Base-by-base conservation (phyloP, 2,329 filamentous ascomycete genomes). In the Proliferodiscus dingleyae region DNA sequence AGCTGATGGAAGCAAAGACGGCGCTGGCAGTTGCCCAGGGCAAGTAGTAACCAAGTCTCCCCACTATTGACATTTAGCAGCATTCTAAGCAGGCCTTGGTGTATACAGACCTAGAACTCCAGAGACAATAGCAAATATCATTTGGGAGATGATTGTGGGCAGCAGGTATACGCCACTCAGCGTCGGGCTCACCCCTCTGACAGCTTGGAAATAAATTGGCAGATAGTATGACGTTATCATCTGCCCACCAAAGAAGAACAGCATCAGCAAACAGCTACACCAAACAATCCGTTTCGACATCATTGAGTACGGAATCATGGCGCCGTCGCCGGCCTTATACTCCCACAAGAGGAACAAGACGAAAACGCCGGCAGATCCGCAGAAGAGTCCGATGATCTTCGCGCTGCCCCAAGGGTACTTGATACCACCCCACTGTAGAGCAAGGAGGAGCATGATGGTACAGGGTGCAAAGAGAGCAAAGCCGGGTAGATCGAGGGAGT, bases 401-500 rank as follows among this genome's bases (percentile, higher is more conserved):
- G 24, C 24, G 24, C 6, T 26, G 24, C 11, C 24, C 24, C 24
- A 64, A 42, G 45, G 15, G 41, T 56, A 51, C 0, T 62, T 64
- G 5, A 59, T 53, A 9, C 71, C 71, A 43, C 69, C 71, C 54
- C 67, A 73, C 54, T 73, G 68, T 1, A 73, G 56, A 23, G 68
- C 70, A 3, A 73, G 61, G 30, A 72, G 60, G 47, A 68, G 62
- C 53, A 58, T 53, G 55, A 73, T 51, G 58, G 64, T 55, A 58
- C 61, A 55, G 55, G 64, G 61, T 65, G 74, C 66, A 37, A 76
- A 48, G 24, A 63, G 24, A 18, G 63, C 53, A 56, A 61, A 60
- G 64, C 74, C 68, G 37, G 73, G 57, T 30, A 73, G 47, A 46
- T 76, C 71, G 57, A 75, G 67, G 26, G 58, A 59, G n/a, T 46